These are phyloP conservation scores for Zygosaccharomyces siamensis DNA, from an alignment of 805 yeast genomes.

Conservation along the genomic window DNA sequence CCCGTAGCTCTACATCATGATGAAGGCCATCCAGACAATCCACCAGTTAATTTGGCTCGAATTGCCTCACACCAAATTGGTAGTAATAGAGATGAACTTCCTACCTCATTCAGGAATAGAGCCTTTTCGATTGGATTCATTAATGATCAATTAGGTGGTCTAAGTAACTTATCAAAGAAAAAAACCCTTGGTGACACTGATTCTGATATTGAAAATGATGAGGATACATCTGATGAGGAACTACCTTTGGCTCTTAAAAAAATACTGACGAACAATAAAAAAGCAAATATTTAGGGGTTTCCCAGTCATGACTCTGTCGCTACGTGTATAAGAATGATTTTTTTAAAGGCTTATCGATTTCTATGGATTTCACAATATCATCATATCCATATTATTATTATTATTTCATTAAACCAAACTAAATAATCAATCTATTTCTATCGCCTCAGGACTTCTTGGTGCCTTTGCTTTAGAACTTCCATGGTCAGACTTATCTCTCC, in stretches of 20 bases:
- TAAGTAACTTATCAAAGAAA: constrained; percentile 13
- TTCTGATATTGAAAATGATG: constrained; percentile 14
- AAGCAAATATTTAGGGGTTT: neutral
- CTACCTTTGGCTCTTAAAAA: constrained; percentile 39
- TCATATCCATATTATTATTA: neutral
- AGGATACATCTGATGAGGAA: constrained; percentile 27
- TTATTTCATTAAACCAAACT: neutral
- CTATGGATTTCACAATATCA: neutral
- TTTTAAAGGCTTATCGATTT: neutral
- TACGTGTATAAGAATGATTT: neutral
- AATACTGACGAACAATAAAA: constrained; percentile 21
- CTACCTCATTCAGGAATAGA: constrained; percentile 34
- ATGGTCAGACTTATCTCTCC: constrained; percentile 55
- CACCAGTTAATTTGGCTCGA: constrained; percentile 23
- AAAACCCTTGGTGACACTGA: constrained; percentile 31
- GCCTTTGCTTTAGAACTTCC: constrained; percentile 58
- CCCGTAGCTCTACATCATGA: constrained; percentile 14
- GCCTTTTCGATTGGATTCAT: constrained; percentile 37
- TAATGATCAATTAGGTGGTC: constrained; percentile 18
- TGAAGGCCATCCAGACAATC: constrained; percentile 8
- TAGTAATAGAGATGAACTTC: constrained; percentile 17
- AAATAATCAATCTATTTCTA: constrained; percentile 58
- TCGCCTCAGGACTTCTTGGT: constrained; percentile 66
- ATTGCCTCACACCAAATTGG: constrained; percentile 28
- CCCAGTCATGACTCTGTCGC: neutral